Base-by-base conservation (phyloP, 768 basidiomycete genomes). In the Tricholoma saponaceum region DNA sequence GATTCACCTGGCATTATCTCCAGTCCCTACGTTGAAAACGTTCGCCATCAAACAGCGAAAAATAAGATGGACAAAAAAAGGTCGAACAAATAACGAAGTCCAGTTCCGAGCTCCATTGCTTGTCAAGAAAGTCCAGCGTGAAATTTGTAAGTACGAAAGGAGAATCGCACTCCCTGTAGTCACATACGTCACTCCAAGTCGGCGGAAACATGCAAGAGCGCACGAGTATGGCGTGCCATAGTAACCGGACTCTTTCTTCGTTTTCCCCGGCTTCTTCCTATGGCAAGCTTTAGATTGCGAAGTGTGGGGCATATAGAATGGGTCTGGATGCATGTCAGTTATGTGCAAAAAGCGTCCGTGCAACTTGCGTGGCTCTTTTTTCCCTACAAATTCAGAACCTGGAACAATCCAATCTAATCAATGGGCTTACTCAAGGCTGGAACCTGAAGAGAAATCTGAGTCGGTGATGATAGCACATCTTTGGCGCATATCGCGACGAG, bases 51-150 rank as follows among this genome's bases (percentile, higher is more conserved):
- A 37, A 55, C 14, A 47, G 30, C n/a, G 56, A 25, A 49, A 54
- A n/a, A 33, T 54, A 26, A 35, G 47, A 51, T 47, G 56, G 33
- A 51, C 37, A 58, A 33, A 47, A n/a, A 50, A 41, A 60, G 51
- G 47, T 76, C 81, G 64, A 66, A 89, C 90, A 95, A 33, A 97
- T 78, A 30, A 97, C 92, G 68, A 95, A 97, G 67, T 97, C 94
- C 37, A 97, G 81, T 64, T 95, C 85, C 58, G 83, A 77, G 41
- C 86, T 82, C 92, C 91, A 95, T 59, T 90, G 80, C 62, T 84
- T 78, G 52, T 86, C 86, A 55, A 95, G 70, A 74, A 79, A 91
- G 61, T 94, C 87, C 52, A 97, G 79, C 9, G 93, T 93, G 37
- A 82, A 78, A 69, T 97, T 90, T 30, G 88, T 84, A n/a, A 95